Percentiles rank a stretch among this genome's conserved stretches.
Conservation (phyloP, 495 filamentous ascomycete genomes). For the Neurospora sp. region DNA sequence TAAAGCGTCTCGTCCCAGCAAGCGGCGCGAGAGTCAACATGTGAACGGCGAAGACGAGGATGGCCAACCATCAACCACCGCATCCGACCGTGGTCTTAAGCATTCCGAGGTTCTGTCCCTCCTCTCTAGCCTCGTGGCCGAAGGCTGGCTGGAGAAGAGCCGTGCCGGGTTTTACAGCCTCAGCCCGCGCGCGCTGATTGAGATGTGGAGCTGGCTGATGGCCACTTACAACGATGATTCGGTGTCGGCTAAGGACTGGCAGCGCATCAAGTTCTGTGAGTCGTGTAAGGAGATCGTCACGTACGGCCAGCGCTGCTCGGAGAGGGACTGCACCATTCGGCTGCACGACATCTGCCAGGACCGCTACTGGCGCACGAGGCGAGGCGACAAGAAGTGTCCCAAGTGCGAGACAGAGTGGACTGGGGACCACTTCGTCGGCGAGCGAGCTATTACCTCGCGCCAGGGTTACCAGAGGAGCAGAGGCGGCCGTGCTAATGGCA, state of each 20-base stretch:
- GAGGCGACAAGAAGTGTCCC: slow-evolving; percentile 53
- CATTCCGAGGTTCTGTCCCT: slow-evolving; percentile 66
- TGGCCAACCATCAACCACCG: slow-evolving; percentile 13
- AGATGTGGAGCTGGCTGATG: slow-evolving; percentile 71
- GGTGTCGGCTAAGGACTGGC: slow-evolving; percentile 40
- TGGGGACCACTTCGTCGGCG: slow-evolving; percentile 68
- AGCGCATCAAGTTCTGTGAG: slow-evolving; percentile 76
- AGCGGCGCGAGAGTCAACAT: slow-evolving; percentile 28
- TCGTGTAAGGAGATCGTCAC: slow-evolving; percentile 90
- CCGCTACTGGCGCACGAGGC: slow-evolving; percentile 55
- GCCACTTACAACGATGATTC: slow-evolving; percentile 72
- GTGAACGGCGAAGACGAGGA: slow-evolving; percentile 29
- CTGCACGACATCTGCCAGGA: slow-evolving; percentile 70
- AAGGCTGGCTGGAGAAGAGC: slow-evolving; percentile 78
- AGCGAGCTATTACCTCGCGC: slow-evolving; percentile 53
- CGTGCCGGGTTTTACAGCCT: slow-evolving; percentile 61
- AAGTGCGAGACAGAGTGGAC: slow-evolving; percentile 62
- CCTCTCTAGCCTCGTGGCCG: slow-evolving; percentile 56
- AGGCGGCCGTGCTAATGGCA: slow-evolving; percentile 14
- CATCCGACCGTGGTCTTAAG: slow-evolving; percentile 46
- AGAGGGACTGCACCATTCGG: slow-evolving; percentile 54
- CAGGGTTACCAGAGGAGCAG: slow-evolving; percentile 33
- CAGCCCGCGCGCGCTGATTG: slow-evolving; percentile 67
- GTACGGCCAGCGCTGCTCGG: slow-evolving; percentile 69
- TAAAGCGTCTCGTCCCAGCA: slow-evolving; percentile 41